Percentiles rank a stretch among this genome's conserved stretches.
Evolutionary conservation across 106 monocot species (phyloP).

Genomic region (Narthecium ossifragum): DNA sequence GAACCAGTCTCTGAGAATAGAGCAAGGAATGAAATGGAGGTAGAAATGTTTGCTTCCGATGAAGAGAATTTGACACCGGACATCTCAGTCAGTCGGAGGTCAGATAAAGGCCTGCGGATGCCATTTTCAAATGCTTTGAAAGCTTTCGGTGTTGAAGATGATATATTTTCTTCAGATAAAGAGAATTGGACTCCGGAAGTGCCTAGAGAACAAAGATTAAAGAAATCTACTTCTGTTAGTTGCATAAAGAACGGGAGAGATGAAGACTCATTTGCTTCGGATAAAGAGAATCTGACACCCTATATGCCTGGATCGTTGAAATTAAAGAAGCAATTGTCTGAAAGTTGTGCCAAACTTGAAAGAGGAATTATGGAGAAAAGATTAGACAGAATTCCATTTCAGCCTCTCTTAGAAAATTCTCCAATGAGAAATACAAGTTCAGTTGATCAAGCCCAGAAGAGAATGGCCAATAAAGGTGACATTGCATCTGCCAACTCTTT

Average conservation of each 20-base stretch:
- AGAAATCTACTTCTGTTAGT: not conserved
- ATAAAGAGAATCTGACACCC: conserved; percentile 41
- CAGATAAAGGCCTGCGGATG: not conserved
- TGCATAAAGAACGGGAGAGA: not conserved
- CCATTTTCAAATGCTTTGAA: not conserved
- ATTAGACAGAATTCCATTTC: conserved; percentile 36
- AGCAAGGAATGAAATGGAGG: not conserved
- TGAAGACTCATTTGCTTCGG: conserved; percentile 15
- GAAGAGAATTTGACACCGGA: conserved; percentile 16
- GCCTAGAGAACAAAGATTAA: not conserved
- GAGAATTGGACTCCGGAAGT: conserved; percentile 22
- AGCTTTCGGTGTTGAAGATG: not conserved
- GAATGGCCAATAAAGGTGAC: not conserved
- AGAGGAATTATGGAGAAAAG: conserved; percentile 16
- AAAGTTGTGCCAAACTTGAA: conserved; percentile 14
- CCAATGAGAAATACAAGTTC: conserved; percentile 13
- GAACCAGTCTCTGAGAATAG: not conserved
- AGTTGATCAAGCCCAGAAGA: not conserved
- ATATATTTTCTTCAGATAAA: conserved; percentile 15
- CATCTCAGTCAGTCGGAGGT: not conserved
- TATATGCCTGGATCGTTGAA: conserved; percentile 4
- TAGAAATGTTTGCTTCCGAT: too few relatives aligned
- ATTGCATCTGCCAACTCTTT: not conserved
- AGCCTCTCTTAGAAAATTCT: conserved; percentile 20
- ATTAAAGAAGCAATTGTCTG: conserved; percentile 11